Conservation (phyloP, 495 filamentous ascomycete genomes). For the Cairneyella variabilis region DNA sequence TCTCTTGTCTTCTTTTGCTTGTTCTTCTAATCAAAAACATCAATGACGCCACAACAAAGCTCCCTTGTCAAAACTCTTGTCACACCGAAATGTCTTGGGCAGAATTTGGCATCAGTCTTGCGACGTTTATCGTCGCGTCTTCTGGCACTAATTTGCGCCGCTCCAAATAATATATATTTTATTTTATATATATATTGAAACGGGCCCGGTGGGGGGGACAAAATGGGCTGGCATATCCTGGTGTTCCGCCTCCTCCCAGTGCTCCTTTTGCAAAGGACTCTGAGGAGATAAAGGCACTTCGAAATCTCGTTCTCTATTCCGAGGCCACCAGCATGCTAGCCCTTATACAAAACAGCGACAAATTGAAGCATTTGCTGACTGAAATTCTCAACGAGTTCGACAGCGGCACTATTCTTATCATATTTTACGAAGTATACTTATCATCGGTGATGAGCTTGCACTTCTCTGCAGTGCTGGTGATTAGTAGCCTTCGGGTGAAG, state of each 20-base stretch:
- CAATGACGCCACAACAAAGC: background rate
- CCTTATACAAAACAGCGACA: constrained; percentile 2
- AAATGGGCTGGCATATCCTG: background rate
- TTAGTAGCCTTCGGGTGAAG: constrained; percentile 2
- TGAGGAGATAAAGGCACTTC: background rate
- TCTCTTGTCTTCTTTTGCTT: background rate
- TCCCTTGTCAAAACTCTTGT: background rate
- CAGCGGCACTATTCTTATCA: constrained; percentile 1
- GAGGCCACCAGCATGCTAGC: background rate
- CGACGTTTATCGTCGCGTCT: too few relatives aligned
- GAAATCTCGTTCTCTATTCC: background rate
- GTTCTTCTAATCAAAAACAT: background rate
- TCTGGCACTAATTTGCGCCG: background rate
- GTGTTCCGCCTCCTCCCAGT: background rate
- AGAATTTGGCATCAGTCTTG: background rate
- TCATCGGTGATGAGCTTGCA: constrained; percentile 6
- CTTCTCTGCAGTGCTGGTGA: constrained; percentile 6
- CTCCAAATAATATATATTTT: background rate
- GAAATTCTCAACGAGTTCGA: background rate
- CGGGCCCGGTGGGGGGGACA: too few relatives aligned
- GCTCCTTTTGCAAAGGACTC: background rate
- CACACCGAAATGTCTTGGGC: background rate
- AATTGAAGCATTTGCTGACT: background rate
- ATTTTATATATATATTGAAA: too few relatives aligned
- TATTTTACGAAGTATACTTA: constrained; percentile 4